Base-by-base conservation (phyloP, 345 rosid genomes). In the Aquilaria yunnanensis region DNA sequence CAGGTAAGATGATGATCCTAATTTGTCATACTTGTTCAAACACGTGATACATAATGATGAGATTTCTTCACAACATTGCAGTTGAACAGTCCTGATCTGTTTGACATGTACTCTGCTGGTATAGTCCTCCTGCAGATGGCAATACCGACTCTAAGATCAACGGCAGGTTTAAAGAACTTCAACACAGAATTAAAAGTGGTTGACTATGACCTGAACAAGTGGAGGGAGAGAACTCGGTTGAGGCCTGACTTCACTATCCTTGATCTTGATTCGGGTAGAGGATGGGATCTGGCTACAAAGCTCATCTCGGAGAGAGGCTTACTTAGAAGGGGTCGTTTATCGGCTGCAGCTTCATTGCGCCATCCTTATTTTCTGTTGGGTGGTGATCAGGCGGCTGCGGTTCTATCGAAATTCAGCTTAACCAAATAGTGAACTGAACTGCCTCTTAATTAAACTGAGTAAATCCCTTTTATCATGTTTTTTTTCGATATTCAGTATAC, bases 61-160 rank as follows among this genome's bases (percentile, higher is more conserved):
- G 33, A 57, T 65, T 67, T 41, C 32, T 57, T 57, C 51, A 64
- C 31, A 33, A 62, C 70, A 51, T 66, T 72, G 75, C 92, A 90
- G 96, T 77, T 93, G 65, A 93, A 88, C 80, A 83, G 94, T 76
- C 98, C 98, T 31, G 98, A 93, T 78, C 82, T 93, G 8, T 93
- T 93, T 62, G 98, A 93, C 65, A 84, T 76, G 86, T 90, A 90
- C 60, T 90, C 97, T 8, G 89, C 87, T 50, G 98, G 98, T 56
- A 78, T 93, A 14, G 94, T 93, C 48, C 86, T 93, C 60, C 65
- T 93, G 74, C 98, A 93, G 82, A 93, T 93, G 97, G 92, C 97
- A 5, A 80, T 90, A 68, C 98, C 98, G 5, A 74, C 65, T 56
- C 56, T 93, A 61, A 81, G 98, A 72, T 79, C 94, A 43, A 5